Evolutionary conservation across 495 filamentous ascomycete genomes (phyloP), one percentile per base, ranked within the genome.

Genomic region (Bacidia rubella): DNA sequence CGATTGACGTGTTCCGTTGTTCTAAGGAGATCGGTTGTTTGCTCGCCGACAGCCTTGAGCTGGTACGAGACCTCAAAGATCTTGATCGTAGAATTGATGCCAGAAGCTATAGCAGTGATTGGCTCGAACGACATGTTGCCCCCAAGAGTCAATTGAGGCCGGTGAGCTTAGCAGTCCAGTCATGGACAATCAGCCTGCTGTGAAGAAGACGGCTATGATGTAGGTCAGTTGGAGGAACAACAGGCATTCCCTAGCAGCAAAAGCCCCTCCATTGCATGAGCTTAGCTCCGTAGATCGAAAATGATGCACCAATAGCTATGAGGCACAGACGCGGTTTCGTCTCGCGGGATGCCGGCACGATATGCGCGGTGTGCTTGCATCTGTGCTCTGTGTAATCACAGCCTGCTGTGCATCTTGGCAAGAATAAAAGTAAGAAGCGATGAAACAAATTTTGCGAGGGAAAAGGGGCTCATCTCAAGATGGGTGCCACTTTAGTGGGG

Each of bases 21-120:
- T 32, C 52, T 59, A 12, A 63, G 61, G 9, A 65, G 47, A 23
- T 65, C 61, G n/a, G 49, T 41, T 40, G 56, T 58, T 32, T 64
- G 57, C 46, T 65, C 63, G 21, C 50, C 59, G 1, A 60, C 57
- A 11, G 59, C 57, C 47, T 61, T 60, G 5, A 61, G 23, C 40
- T 60, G 52, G 26, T 60, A 61, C 22, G 52, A 45, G 11, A 54
- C 47, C 46, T 54, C 47, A 24, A 54, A 29, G 21, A 56, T 49
- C 32, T 47, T 57, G n/a, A 57, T 49, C n/a, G 43, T 53, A 7
- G 55, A 27, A 11, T 32, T 54, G 39, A 52, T 32, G 20, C 49
- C 25, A 12, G 54, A 32, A 25, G 27, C 43, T 21, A 46, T 1
- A 3, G 41, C 38, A 2, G 54, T 38, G 4, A 57, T 1, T 3